These are phyloP conservation scores for Rhizopogon roseolus DNA, from an alignment of 768 basidiomycete genomes.

Conservation along the genomic window DNA sequence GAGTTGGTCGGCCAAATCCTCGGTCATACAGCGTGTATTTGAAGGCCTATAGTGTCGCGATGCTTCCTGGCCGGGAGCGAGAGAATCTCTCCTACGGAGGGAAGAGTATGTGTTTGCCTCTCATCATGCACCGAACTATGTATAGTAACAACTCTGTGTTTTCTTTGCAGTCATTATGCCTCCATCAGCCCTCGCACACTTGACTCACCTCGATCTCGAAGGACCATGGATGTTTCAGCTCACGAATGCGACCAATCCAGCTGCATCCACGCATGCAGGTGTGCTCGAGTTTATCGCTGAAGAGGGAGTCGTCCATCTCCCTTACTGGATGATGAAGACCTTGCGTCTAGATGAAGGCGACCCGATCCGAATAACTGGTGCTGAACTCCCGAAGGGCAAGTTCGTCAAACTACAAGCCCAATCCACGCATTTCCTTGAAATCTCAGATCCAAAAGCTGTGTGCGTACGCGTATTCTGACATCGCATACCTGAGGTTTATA, in stretches of 20 bases:
- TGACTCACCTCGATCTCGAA: conserved; percentile 84
- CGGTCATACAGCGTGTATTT: conserved; percentile 88
- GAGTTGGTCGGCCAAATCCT: conserved; percentile 47
- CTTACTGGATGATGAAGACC: conserved; percentile 99
- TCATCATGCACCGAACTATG: conserved; percentile 1
- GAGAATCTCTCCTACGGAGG: conserved; percentile 95
- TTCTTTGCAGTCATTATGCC: conserved; percentile 85
- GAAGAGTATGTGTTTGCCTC: conserved; percentile 68
- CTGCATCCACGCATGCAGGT: conserved; percentile 89
- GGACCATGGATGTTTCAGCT: conserved; percentile 96
- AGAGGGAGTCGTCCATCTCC: conserved; percentile 92
- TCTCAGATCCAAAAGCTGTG: conserved; percentile 98
- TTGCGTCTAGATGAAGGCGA: conserved; percentile 92
- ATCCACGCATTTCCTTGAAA: conserved; percentile 89
- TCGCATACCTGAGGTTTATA: neutral
- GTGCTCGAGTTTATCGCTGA: conserved; percentile 99
- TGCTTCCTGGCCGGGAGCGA: conserved; percentile 82
- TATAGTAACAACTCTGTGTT: conserved; percentile 5
- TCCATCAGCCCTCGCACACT: conserved; percentile 84
- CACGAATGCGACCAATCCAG: conserved; percentile 81
- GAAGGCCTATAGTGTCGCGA: conserved; percentile 92
- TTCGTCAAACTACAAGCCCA: conserved; percentile 97
- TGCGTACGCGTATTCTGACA: conserved; percentile 37
- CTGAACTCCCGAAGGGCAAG: conserved; percentile 87
- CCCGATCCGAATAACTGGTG: conserved; percentile 87